Conservation (phyloP, 306 rosid species). For the Lagenaria siceraria region DNA sequence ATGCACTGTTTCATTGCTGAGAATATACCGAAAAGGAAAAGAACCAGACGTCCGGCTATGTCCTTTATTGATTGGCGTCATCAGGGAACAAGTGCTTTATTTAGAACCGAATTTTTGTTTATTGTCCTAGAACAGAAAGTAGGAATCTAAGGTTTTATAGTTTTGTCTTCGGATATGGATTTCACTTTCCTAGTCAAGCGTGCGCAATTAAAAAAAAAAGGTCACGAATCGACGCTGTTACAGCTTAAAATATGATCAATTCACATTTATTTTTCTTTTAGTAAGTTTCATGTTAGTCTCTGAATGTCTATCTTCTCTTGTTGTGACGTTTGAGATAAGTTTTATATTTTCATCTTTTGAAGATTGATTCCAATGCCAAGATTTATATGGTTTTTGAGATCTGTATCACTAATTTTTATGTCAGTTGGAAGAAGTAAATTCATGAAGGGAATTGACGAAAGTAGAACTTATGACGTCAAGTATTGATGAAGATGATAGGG, state of each 20-base stretch:
- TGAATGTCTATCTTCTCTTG: background rate
- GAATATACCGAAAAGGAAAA: background rate
- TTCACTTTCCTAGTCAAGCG: background rate
- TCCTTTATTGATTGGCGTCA: background rate
- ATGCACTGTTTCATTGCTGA: conserved; percentile 4
- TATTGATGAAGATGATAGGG: conserved; percentile 14
- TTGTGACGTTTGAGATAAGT: background rate
- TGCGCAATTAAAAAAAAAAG: background rate
- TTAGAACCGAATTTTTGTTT: background rate
- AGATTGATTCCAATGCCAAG: background rate
- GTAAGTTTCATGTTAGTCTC: background rate
- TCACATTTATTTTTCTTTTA: background rate
- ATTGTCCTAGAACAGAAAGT: background rate
- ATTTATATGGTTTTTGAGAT: background rate
- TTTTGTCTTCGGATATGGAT: background rate
- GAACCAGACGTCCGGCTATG: background rate
- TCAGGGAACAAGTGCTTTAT: background rate
- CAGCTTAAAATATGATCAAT: background rate
- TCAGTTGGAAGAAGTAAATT: conserved; percentile 1
- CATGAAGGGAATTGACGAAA: conserved; percentile 12
- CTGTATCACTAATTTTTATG: background rate
- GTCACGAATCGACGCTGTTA: background rate
- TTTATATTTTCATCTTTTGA: background rate
- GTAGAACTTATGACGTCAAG: conserved; percentile 19
- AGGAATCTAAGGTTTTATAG: background rate